Evolutionary conservation across 2,329 filamentous ascomycete species (phyloP).

Genomic region (Endocalyx cinctus): DNA sequence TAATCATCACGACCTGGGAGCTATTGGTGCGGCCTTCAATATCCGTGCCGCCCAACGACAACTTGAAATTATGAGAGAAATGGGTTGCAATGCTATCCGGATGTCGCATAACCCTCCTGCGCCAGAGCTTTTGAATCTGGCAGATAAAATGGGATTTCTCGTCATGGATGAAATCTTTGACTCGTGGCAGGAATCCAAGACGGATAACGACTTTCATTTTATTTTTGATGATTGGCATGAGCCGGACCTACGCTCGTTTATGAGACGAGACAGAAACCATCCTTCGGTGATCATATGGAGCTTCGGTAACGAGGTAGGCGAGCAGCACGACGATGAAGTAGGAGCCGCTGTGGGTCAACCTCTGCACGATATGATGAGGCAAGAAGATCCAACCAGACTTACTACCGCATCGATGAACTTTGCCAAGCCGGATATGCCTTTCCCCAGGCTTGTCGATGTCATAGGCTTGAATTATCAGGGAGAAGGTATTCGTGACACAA

Average conservation of each 20-base stretch:
- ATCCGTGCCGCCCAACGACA: conserved; percentile 42
- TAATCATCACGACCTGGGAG: conserved; percentile 48
- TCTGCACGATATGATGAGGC: conserved; percentile 36
- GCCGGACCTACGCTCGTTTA: conserved; percentile 44
- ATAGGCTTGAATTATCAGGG: conserved; percentile 54
- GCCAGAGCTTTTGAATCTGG: conserved; percentile 43
- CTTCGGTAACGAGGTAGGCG: conserved; percentile 49
- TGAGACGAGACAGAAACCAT: conserved; percentile 52
- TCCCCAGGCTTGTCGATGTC: conserved; percentile 40
- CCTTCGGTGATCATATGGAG: conserved; percentile 49
- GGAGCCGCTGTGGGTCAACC: conserved; percentile 18
- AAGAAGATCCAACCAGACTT: conserved; percentile 44
- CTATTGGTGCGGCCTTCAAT: conserved; percentile 47
- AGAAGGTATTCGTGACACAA: conserved; percentile 35
- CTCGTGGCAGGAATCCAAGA: conserved; percentile 43
- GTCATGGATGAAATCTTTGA: conserved; percentile 53
- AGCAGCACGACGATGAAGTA: conserved; percentile 30
- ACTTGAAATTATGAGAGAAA: conserved; percentile 42
- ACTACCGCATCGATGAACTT: conserved; percentile 42
- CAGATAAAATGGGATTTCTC: conserved; percentile 45
- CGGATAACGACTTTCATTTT: conserved; percentile 43
- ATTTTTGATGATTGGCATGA: conserved; percentile 52
- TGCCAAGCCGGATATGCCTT: conserved; percentile 33
- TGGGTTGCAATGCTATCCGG: conserved; percentile 46
- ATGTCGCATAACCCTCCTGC: conserved; percentile 52